Evolutionary conservation across 257 asterid species (phyloP), one percentile per base, ranked within the genome.

Genomic region (Solanum lignicaule): DNA sequence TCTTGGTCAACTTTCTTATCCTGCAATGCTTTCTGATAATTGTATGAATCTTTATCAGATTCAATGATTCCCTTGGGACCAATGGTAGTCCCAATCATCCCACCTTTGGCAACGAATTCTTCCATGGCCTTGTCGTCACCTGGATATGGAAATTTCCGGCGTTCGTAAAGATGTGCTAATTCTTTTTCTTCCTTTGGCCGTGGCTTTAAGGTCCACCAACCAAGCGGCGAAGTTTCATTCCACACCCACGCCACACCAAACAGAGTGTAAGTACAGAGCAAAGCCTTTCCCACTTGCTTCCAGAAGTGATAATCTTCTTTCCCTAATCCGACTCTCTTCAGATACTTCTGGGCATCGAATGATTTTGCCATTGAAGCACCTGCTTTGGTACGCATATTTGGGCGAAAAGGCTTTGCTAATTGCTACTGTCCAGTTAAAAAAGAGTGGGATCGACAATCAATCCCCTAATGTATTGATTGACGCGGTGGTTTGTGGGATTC

Each of bases 201-300:
- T 16, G 98, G 98, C 92, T 93, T 95, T 88, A 97, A 79, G 8
- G 95, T 93, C 98, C 98, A 97, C 99, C 99, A 97, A 14, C 99
- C 99, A 11, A 97, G 91, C 13, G 99, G 99, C 1, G 99, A 97
- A 5, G 98, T 95, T 75, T 97, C 99, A 87, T 97, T 95, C 88
- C 88, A 91, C 52, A 93, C 87, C 99, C 99, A 95, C 3, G 91
- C 96, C 3, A 85, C 90, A 39, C 99, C 98, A 35, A 92, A 93
- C 48, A 95, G 91, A 12, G 99, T 88, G 88, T 95, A 95, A 4
- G 98, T 95, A 91, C 98, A 92, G 5, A 97, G 32, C 75, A 97
- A 88, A 9, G 94, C 96, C 88, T 94, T 95, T 75, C 98, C 96
- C 5, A 94, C 91, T 90, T 95, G 98, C 92, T 95, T 94, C 99